Base-by-base conservation (phyloP, 2,329 filamentous ascomycete species). In the Pseudogymnoascus sp. region DNA sequence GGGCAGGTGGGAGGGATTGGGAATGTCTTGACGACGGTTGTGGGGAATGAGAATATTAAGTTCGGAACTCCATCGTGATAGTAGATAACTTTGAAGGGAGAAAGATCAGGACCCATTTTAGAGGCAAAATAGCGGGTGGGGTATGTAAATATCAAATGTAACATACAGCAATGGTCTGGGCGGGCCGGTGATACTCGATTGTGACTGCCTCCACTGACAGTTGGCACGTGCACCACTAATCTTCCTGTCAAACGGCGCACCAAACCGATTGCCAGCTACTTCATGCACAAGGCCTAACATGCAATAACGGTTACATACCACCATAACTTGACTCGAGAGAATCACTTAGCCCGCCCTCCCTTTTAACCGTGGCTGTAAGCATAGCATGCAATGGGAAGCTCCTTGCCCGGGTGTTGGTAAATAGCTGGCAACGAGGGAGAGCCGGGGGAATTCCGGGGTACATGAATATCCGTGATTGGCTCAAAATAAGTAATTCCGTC, bases 1-100 rank as follows among this genome's bases (percentile, higher is more conserved):
- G 83, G 83, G 1, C 67, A 75, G 47, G 78, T 85, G 2, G 67
- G 72, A 8, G 81, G 81, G 0, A 78, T 85, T 29, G 78, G 76
- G 1, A 77, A 80, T 75, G 77, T 85, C 10, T 68, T 79, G 42
- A 83, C 65, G 47, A 70, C 71, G 66, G 68, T 68, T 16, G 67
- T 71, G 16, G 69, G 68, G 11, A 71, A 70, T 40, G 69, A 71
- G 51, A 66, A 67, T 57, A 40, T 59, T 16, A 21, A 31, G 21
- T 67, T 42, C 45, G 51, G 51, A 62, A 63, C 63, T 45, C 61
- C n/a, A 8, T 61, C 34, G 2, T 62, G 8, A 10, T 26, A 18
- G 29, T 8, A 45, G 21, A 34, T 34, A 31, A n/a, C 29, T 12
- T 18, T 18, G n/a, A 57, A 18, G 29, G 16, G 16, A n/a, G 23